phyloP scores from a whole-genome alignment of 2,329 filamentous ascomycete genomes.

The Fusarium euwallaceae region DNA sequence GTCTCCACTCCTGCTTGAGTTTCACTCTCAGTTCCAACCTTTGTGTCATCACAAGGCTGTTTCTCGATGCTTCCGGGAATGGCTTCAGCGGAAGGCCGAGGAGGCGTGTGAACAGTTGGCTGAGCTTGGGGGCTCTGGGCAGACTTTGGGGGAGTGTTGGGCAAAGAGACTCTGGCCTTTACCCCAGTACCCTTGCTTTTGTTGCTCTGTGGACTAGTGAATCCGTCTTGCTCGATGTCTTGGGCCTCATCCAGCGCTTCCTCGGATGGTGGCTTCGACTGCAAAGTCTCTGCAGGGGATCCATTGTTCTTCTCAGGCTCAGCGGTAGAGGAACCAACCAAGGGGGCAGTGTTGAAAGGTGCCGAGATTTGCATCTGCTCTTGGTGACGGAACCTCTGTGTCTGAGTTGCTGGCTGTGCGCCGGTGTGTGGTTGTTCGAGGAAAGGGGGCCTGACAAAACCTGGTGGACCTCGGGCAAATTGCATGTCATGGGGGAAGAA shows the following conservation, averaged over 20 bases:
- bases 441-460: slow-evolving; percentile 8
- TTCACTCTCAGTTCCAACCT: not conserved
- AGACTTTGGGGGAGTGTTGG: slow-evolving; percentile 21
- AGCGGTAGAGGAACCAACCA: not conserved
- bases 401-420: slow-evolving; percentile 1
- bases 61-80: not conserved
- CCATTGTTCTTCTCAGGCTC: not conserved
- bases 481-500: slow-evolving; percentile 23
- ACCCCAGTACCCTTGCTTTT: slow-evolving; percentile 8
- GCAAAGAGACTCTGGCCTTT: slow-evolving; percentile 43
- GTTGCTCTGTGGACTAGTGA: slow-evolving; percentile 17
- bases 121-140: not conserved
- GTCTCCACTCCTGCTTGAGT: not conserved
- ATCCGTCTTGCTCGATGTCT: not conserved
- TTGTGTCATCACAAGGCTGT: not conserved
- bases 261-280: slow-evolving; percentile 50
- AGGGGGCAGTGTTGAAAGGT: not conserved
- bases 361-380: not conserved
- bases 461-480: slow-evolving; percentile 11
- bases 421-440: not conserved
- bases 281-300: slow-evolving; percentile 20
- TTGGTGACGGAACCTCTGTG: slow-evolving; percentile 10
- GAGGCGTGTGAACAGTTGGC: not conserved
- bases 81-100: not conserved
- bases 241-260: slow-evolving; percentile 38